phyloP scores from a whole-genome alignment of 495 filamentous ascomycete species.

The Patellaria atrata region DNA sequence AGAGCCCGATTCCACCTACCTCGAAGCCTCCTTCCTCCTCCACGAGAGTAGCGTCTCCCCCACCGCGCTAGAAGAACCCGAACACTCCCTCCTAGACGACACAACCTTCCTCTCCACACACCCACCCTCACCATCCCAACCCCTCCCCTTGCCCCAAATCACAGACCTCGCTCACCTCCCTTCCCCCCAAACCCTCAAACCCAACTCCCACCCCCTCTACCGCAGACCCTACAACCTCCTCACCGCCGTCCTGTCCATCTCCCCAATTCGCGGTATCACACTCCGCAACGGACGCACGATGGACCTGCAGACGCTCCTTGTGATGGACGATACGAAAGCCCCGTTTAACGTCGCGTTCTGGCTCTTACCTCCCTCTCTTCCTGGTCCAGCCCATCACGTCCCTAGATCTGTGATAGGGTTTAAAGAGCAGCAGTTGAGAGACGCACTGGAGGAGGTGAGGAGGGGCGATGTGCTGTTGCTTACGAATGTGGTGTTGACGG shows the following conservation, averaged over 20 bases:
- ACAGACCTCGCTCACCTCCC: constrained; percentile 1
- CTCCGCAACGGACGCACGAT: constrained; percentile 32
- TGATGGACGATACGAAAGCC: constrained; percentile 74
- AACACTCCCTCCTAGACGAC: too few relatives aligned
- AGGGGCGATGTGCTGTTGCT: constrained; percentile 61
- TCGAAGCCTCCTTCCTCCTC: too few relatives aligned
- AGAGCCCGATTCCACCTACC: too few relatives aligned
- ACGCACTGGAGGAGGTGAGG: constrained; percentile 37
- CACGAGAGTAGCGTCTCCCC: too few relatives aligned
- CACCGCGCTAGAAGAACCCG: too few relatives aligned
- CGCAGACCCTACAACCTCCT: constrained; percentile 48
- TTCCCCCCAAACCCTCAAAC: not conserved
- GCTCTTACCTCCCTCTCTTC: constrained; percentile 34
- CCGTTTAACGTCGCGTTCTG: constrained; percentile 79
- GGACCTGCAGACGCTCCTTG: constrained; percentile 59
- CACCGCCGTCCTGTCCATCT: constrained; percentile 59
- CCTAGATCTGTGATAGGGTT: constrained; percentile 19
- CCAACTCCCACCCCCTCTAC: not conserved
- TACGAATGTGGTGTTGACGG: constrained; percentile 59
- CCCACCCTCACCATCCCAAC: too few relatives aligned
- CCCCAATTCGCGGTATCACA: constrained; percentile 45
- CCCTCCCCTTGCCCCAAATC: too few relatives aligned
- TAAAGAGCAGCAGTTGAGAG: constrained; percentile 26
- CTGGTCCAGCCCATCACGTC: constrained; percentile 11
- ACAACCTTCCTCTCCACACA: too few relatives aligned